phyloP scores from a whole-genome alignment of 345 rosid species.

The Rhodomyrtus tomentosa region DNA sequence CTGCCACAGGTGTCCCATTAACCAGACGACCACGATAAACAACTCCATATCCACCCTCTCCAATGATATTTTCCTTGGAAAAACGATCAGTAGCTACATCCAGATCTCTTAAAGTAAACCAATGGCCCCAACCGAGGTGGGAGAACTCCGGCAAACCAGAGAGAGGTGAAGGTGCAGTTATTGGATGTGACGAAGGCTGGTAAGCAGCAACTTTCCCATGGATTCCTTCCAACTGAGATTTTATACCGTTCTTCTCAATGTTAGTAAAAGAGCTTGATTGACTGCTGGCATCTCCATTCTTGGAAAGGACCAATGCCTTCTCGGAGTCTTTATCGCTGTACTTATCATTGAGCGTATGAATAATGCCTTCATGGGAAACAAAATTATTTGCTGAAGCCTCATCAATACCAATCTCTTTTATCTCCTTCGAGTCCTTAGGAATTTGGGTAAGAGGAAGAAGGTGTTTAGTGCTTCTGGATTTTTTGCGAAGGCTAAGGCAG shows the following conservation, averaged over 20 bases:
- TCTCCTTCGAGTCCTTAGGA: constrained; percentile 52
- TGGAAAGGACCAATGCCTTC: constrained; percentile 35
- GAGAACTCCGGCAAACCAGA: constrained; percentile 81
- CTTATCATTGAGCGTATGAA: constrained; percentile 37
- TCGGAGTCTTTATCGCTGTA: constrained; percentile 48
- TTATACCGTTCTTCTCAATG: constrained; percentile 28
- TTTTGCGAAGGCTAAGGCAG: constrained; percentile 71
- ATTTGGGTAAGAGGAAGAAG: constrained; percentile 38
- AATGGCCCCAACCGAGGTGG: constrained; percentile 94
- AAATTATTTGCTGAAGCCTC: constrained; percentile 51
- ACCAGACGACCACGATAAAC: constrained; percentile 68
- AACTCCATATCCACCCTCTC: constrained; percentile 97
- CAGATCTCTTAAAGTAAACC: constrained; percentile 94
- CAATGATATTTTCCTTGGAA: constrained; percentile 72
- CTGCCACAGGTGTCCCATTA: constrained; percentile 77
- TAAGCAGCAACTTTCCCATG: constrained; percentile 14
- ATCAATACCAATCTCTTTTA: constrained; percentile 79
- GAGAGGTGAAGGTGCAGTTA: constrained; percentile 65
- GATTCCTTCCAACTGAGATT: constrained; percentile 42
- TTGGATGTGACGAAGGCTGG: constrained; percentile 40
- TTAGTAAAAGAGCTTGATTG: constrained; percentile 49
- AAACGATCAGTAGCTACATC: constrained; percentile 71
- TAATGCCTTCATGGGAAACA: constrained; percentile 15
- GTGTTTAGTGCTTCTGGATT: constrained; percentile 35
- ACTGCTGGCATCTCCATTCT: constrained; percentile 44